Percentiles rank a stretch among this genome's conserved stretches.
phyloP scores from a whole-genome alignment of 2,329 filamentous ascomycete species.

The Sphaerulina musiva region DNA sequence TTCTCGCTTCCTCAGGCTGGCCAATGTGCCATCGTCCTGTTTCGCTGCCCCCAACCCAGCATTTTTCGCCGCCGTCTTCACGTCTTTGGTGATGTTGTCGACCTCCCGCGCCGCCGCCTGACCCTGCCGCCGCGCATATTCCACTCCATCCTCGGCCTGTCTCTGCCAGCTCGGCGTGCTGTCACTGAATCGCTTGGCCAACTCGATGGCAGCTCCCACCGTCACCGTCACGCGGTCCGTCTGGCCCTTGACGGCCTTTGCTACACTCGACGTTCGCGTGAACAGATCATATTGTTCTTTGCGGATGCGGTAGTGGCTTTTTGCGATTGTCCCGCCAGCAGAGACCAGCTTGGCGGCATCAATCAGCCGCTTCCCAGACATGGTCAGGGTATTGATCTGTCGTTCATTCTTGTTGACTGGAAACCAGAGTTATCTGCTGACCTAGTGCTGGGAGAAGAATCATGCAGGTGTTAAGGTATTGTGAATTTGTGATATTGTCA shows the following conservation, averaged over 20 bases:
- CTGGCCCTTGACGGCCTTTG: conserved; percentile 56
- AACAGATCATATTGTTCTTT: conserved; percentile 57
- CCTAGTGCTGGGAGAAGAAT: too few species aligned
- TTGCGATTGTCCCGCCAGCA: conserved; percentile 42
- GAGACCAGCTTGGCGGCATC: conserved; percentile 48
- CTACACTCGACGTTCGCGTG: conserved; percentile 58
- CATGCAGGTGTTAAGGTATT: neutral
- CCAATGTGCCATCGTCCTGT: conserved; percentile 35
- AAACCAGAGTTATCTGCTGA: too few species aligned
- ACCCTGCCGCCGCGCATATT: conserved; percentile 11
- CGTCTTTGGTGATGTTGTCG: conserved; percentile 14
- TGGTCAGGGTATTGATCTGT: conserved; percentile 22
- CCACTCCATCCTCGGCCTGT: conserved; percentile 14
- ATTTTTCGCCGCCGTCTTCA: conserved; percentile 8
- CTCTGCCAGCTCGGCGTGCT: conserved; percentile 31
- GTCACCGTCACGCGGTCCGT: conserved; percentile 57
- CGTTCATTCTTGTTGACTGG: too few species aligned
- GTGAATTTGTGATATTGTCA: too few species aligned
- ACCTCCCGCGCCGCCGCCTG: conserved; percentile 28
- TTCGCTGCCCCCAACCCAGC: conserved; percentile 4
- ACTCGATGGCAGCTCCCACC: conserved; percentile 53
- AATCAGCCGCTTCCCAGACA: conserved; percentile 48
- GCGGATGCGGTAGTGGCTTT: conserved; percentile 53
- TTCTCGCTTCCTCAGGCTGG: conserved; percentile 25
- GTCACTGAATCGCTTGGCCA: conserved; percentile 54